These are phyloP conservation scores for Tolypocladium tundrense DNA, from an alignment of 2,329 filamentous ascomycete species.

Conservation along the genomic window DNA sequence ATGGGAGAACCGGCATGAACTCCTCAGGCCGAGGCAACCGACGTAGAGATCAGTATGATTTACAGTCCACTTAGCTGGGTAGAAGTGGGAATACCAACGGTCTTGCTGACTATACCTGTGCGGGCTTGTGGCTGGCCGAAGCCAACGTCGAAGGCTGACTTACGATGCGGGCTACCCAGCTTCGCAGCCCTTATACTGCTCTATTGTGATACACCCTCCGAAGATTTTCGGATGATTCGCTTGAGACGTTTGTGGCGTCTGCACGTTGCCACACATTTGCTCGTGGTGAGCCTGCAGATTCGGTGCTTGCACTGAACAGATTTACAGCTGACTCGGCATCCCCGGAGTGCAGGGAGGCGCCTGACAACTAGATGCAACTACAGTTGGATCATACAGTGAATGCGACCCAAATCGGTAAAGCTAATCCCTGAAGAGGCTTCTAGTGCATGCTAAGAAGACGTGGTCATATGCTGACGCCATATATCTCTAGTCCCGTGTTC, in stretches of 20 bases:
- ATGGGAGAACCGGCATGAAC: too few species aligned
- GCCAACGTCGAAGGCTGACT: too few species aligned
- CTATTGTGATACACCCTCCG: background rate
- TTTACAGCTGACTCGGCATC: background rate
- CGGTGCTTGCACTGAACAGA: background rate
- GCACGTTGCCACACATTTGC: background rate
- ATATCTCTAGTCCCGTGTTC: too few species aligned
- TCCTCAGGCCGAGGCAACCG: too few species aligned
- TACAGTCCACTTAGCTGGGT: too few species aligned
- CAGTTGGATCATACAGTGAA: background rate
- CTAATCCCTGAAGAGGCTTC: background rate
- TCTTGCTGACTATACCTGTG: too few species aligned
- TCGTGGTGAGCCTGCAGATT: background rate
- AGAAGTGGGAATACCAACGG: too few species aligned
- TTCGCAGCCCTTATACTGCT: background rate
- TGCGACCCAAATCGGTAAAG: too few species aligned
- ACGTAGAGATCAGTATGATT: too few species aligned
- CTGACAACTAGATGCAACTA: background rate
- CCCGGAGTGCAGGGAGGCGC: background rate
- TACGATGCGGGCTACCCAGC: too few species aligned
- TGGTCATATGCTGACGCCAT: too few species aligned
- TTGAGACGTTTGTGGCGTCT: background rate
- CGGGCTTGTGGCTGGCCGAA: too few species aligned
- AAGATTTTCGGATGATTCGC: background rate
- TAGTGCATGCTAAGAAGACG: background rate